A percentile compares a stretch with the other conserved stretches of the same genome.
Evolutionary conservation across 192 early-diverging fungal species (phyloP).

Genomic region (Coemansia sp.): DNA sequence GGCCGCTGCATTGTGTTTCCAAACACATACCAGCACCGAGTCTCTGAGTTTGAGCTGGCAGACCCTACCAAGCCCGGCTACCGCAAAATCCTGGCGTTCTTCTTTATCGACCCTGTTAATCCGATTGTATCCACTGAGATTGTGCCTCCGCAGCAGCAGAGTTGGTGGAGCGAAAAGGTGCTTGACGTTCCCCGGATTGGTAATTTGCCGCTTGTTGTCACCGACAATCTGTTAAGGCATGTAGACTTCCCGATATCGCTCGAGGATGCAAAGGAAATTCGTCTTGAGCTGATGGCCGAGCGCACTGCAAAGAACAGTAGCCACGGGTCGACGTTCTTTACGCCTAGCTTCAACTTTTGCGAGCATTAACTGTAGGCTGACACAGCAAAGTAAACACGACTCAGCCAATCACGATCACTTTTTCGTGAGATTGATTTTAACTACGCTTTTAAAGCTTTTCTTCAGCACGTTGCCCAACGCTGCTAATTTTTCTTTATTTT

Average conservation of each 20-base stretch:
- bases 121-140: slow-evolving; percentile 55
- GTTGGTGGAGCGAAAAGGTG: slow-evolving; percentile 32
- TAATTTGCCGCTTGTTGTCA: slow-evolving; percentile 20
- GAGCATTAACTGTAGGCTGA: slow-evolving; percentile 11
- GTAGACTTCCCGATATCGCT: slow-evolving; percentile 43
- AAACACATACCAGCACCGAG: slow-evolving; percentile 69
- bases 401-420: slow-evolving; percentile 1
- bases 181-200: slow-evolving; percentile 4
- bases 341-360: slow-evolving; percentile 24
- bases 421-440: background rate
- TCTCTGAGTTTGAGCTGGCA: slow-evolving; percentile 58
- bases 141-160: slow-evolving; percentile 66
- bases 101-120: slow-evolving; percentile 63
- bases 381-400: background rate
- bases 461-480: background rate
- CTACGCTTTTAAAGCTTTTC: background rate
- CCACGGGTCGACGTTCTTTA: background rate
- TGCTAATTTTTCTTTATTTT: background rate
- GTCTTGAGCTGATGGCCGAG: slow-evolving; percentile 53
- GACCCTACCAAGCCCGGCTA: slow-evolving; percentile 61
- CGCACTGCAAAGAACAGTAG: slow-evolving; percentile 21
- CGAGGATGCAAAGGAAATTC: slow-evolving; percentile 42
- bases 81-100: slow-evolving; percentile 68
- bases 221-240: slow-evolving; percentile 10
- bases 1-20: slow-evolving; percentile 72